Conservation (phyloP, 805 yeast genomes). For the Starmerella bombicola region DNA sequence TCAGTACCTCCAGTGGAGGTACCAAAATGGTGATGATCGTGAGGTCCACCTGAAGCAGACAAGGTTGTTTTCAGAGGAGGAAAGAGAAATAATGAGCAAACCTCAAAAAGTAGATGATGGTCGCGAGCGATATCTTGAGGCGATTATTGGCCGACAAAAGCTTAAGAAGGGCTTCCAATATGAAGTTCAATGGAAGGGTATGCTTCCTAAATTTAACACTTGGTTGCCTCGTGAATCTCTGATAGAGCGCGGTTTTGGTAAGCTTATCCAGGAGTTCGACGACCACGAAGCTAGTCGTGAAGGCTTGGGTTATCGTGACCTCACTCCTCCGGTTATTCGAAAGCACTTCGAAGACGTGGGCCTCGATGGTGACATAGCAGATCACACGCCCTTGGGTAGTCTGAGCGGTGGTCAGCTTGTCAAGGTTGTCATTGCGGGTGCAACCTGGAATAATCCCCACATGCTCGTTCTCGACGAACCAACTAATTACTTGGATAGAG, state of each 20-base stretch:
- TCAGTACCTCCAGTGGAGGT: slow-evolving; percentile 97
- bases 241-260: slow-evolving; percentile 72
- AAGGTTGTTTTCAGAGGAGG: slow-evolving; percentile 70
- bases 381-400: slow-evolving; percentile 93
- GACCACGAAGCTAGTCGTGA: slow-evolving; percentile 99
- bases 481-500: slow-evolving; percentile 95
- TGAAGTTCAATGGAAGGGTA: slow-evolving; percentile 85
- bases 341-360: slow-evolving; percentile 97
- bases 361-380: slow-evolving; percentile 94
- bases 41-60: slow-evolving; percentile 90
- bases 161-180: slow-evolving; percentile 93
- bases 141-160: slow-evolving; percentile 94
- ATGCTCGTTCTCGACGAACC: slow-evolving; percentile 94
- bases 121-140: slow-evolving; percentile 82
- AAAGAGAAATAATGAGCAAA: slow-evolving; percentile 62
- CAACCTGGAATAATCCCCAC: slow-evolving; percentile 99
- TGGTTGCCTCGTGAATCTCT: slow-evolving; percentile 82
- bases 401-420: slow-evolving; percentile 96
- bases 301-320: slow-evolving; percentile 95
- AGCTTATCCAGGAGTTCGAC: slow-evolving; percentile 90
- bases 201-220: slow-evolving; percentile 86
- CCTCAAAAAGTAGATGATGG: slow-evolving; percentile 69
- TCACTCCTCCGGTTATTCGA: slow-evolving; percentile 81
- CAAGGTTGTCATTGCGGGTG: slow-evolving; percentile 97
- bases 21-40: slow-evolving; percentile 94